A percentile compares a stretch with the other conserved stretches of the same genome.
Evolutionary conservation across 306 rosid genomes (phyloP).

Genomic region (Cicer bijugum): DNA sequence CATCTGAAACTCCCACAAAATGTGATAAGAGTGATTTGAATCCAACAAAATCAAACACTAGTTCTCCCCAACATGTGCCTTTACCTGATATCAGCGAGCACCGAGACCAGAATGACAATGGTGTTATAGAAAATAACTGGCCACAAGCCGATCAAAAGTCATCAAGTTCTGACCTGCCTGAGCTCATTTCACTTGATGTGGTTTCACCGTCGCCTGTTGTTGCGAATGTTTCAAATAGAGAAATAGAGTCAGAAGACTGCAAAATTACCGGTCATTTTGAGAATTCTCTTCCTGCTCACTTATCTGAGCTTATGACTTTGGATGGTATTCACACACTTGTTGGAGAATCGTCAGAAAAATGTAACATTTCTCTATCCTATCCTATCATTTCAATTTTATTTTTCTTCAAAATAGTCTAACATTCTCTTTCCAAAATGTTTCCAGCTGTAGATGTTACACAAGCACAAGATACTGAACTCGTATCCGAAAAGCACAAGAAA

Average conservation of each 20-base stretch:
- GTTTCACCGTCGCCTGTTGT: slow-evolving; percentile 43
- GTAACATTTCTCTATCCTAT: slow-evolving; percentile 49
- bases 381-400: not conserved
- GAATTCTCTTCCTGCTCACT: slow-evolving; percentile 41
- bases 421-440: slow-evolving; percentile 45
- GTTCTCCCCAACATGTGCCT: slow-evolving; percentile 43
- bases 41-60: slow-evolving; percentile 41
- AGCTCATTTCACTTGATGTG: slow-evolving; percentile 56
- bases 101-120: slow-evolving; percentile 39
- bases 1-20: slow-evolving; percentile 43
- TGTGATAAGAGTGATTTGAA: slow-evolving; percentile 39
- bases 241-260: slow-evolving; percentile 47
- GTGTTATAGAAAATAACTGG: slow-evolving; percentile 47
- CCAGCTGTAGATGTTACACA: slow-evolving; percentile 50
- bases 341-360: slow-evolving; percentile 47
- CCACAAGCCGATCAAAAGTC: slow-evolving; percentile 47
- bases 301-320: slow-evolving; percentile 43
- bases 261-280: slow-evolving; percentile 41
- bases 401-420: slow-evolving; percentile 9
- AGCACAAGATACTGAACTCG: slow-evolving; percentile 42
- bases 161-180: slow-evolving; percentile 49
- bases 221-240: slow-evolving; percentile 36
- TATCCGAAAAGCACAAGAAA: slow-evolving; percentile 42
- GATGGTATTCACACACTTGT: slow-evolving; percentile 23
- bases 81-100: slow-evolving; percentile 46